Evolutionary conservation across 2,329 filamentous ascomycete species (phyloP), one percentile per base, ranked within the genome.

Genomic region (Aspergillus sp.): DNA sequence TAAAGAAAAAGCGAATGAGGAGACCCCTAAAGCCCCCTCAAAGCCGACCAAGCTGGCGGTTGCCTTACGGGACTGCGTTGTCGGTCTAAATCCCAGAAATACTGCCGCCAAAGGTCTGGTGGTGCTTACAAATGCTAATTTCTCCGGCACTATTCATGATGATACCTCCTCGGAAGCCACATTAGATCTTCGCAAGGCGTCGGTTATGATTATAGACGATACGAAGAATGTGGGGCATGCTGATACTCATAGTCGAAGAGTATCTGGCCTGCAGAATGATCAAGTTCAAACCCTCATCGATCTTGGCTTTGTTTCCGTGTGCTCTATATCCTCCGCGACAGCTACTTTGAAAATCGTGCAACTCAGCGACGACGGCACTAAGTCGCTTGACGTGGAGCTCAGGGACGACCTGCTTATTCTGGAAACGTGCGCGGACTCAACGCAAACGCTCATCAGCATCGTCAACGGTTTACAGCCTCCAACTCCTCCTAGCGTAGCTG

Each of bases 371-470:
- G 83, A 87, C 39, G 85, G 82, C 0, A 82, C 87, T 31, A 89
- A 88, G 63, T 84, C 86, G 46, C 76, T 97, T 14, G 89, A 95
- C 65, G 82, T 97, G 1, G 91, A 96, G 63, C 79, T 98, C 51
- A 87, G 87, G 61, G 93, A 96, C 69, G 90, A 96, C 64, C 82
- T 99, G 1, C 82, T 99, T 55, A 88, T 99, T 36, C 79, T 99
- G 6, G 95, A 99, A 75, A 96, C 93, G 1, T 99, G 96, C 69
- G 95, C 95, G 31, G 95, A 99, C 75, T 99, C 95, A 1, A 98
- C 92, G 0, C 92, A 97, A 73, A 99, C 95, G 0, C 82, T 99
- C 14, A 89, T 96, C 55, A 83, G 85, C 2, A 84, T 96, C 47
- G 78, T 93, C 16, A 91, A 90, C 68, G 92, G 90, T 0, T 81